A percentile compares a stretch with the other conserved stretches of the same genome.
Evolutionary conservation across 176 grass and related monocot species (phyloP).

Genomic region (Guadua angustifolia): DNA sequence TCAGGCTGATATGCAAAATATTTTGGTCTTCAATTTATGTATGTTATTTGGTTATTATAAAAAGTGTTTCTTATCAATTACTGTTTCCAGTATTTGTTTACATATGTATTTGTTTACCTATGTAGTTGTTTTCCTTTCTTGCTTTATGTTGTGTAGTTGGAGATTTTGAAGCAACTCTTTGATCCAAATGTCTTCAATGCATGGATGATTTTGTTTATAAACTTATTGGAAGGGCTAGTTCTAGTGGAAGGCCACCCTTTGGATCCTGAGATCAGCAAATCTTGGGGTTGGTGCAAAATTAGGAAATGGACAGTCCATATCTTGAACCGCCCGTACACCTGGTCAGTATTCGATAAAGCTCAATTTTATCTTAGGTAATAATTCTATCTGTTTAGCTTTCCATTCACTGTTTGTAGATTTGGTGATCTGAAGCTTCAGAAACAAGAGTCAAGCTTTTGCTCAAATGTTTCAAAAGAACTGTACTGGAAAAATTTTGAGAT

Average conservation of each 20-base stretch:
- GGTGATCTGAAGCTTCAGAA: slow-evolving; percentile 85
- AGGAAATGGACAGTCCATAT: slow-evolving; percentile 87
- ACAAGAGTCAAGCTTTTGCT: slow-evolving; percentile 84
- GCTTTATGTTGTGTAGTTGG: slow-evolving; percentile 54
- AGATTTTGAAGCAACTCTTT: slow-evolving; percentile 79
- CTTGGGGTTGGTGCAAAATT: slow-evolving; percentile 92
- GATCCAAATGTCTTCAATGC: slow-evolving; percentile 68
- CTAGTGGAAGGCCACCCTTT: slow-evolving; percentile 64
- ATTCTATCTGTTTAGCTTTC: too few species aligned
- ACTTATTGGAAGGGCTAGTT: slow-evolving; percentile 72
- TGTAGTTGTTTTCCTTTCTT: too few species aligned
- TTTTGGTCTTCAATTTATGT: slow-evolving; percentile 98
- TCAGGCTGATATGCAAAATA: slow-evolving; percentile 97
- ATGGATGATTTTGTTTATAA: slow-evolving; percentile 85
- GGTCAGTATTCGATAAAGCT: slow-evolving; percentile 33
- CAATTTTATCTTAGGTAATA: too few species aligned
- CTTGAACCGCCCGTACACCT: slow-evolving; percentile 72
- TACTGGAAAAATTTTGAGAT: slow-evolving; percentile 82
- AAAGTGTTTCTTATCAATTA: too few species aligned
- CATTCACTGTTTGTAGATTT: slow-evolving; percentile 8
- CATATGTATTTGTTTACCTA: too few species aligned
- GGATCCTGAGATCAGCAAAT: slow-evolving; percentile 65
- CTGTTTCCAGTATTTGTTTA: too few species aligned
- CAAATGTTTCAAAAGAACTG: slow-evolving; percentile 86
- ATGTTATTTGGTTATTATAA: slow-evolving; percentile 22